Percentiles rank a stretch among this genome's conserved stretches.
These are phyloP conservation scores for Modicella reniformis DNA, from an alignment of 371 early-diverging fungal genomes.

Conservation along the genomic window DNA sequence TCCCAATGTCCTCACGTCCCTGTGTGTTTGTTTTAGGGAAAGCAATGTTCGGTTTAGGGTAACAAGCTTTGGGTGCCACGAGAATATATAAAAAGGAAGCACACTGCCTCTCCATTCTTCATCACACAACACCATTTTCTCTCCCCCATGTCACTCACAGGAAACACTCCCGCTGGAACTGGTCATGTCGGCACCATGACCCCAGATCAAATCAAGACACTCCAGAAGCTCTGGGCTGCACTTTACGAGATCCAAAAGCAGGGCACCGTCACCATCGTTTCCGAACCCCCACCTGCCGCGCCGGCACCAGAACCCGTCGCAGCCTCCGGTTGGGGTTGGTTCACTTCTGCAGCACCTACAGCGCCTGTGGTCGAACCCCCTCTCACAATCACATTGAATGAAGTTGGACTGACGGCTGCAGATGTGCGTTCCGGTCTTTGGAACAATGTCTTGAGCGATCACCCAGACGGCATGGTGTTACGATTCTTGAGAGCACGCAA, in stretches of 20 bases:
- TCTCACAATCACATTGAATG: conserved; percentile 56
- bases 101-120: not conserved
- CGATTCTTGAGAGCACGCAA: conserved; percentile 84
- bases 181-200: conserved; percentile 63
- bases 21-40: conserved; percentile 1
- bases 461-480: conserved; percentile 66
- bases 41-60: not conserved
- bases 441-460: conserved; percentile 43
- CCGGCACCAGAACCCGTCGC: conserved; percentile 33
- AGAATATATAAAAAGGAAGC: not conserved
- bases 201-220: conserved; percentile 58
- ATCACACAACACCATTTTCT: not conserved
- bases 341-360: conserved; percentile 39
- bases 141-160: conserved; percentile 9
- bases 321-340: conserved; percentile 56
- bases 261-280: conserved; percentile 18
- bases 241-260: conserved; percentile 62
- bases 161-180: conserved; percentile 45
- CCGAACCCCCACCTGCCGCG: conserved; percentile 20
- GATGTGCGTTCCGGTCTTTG: conserved; percentile 33
- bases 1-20: too few species aligned
- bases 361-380: conserved; percentile 33
- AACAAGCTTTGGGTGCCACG: too few species aligned
- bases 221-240: conserved; percentile 66
- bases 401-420: conserved; percentile 32